These are phyloP conservation scores for Aphanomyces astaci DNA, from an alignment of 352 stramenopile genomes.

Conservation along the genomic window DNA sequence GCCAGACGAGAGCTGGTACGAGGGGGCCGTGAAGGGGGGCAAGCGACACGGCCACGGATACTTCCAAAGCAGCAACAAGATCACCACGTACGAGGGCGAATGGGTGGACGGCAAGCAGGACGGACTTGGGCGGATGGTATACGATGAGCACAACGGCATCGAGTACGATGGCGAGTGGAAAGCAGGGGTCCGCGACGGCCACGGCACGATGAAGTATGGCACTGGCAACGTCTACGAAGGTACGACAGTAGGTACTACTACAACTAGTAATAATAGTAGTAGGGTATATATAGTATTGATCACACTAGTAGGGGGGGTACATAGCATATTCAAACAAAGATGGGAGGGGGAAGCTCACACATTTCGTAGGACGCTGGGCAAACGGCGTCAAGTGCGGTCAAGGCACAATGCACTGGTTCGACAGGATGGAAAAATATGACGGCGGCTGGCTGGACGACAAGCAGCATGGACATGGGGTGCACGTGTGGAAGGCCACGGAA, in stretches of 20 bases:
- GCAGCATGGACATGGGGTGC: slow-evolving; percentile 67
- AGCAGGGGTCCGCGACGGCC: slow-evolving; percentile 40
- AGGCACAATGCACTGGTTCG: slow-evolving; percentile 74
- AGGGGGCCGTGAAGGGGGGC: slow-evolving; percentile 54
- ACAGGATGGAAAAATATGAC: slow-evolving; percentile 49
- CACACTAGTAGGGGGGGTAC: too few species aligned
- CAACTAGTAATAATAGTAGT: too few species aligned
- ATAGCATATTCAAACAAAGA: too few species aligned
- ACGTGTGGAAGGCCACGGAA: slow-evolving; percentile 50
- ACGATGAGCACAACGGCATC: slow-evolving; percentile 32
- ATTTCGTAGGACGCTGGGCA: slow-evolving; percentile 58
- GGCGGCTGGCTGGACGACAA: slow-evolving; percentile 64
- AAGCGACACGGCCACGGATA: slow-evolving; percentile 68
- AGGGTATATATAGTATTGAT: too few species aligned
- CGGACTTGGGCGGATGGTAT: slow-evolving; percentile 61
- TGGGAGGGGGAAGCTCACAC: too few species aligned
- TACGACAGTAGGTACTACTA: too few species aligned
- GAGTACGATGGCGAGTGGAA: slow-evolving; percentile 54
- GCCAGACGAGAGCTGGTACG: slow-evolving; percentile 77
- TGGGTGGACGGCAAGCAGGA: slow-evolving; percentile 67
- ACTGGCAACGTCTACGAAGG: slow-evolving; percentile 36
- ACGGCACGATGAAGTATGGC: slow-evolving; percentile 58
- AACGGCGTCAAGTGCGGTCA: slow-evolving; percentile 58
- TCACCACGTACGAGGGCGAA: slow-evolving; percentile 57
- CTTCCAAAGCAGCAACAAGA: slow-evolving; percentile 41